Evolutionary conservation across 768 basidiomycete species (phyloP).

Genomic region (Hebeloma cylindrosporum): DNA sequence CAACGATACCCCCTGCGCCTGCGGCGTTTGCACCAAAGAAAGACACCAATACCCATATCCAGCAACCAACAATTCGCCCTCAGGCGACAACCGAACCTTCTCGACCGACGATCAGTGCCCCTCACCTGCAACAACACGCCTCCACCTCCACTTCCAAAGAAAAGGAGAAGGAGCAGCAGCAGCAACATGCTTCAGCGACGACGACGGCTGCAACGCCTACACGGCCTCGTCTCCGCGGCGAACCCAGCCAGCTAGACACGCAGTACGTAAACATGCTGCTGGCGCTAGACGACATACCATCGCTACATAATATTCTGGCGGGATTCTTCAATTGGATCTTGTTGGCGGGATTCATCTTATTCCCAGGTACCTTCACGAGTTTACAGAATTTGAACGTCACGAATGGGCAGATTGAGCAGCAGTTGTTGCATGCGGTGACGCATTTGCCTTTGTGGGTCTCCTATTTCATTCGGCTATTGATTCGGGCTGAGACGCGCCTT

Average conservation of each 20-base stretch:
- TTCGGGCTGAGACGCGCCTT: background rate
- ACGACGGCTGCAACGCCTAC: conserved; percentile 7
- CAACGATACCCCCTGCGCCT: no score
- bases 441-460: conserved; percentile 48
- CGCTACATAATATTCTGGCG: conserved; percentile 47
- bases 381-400: conserved; percentile 33
- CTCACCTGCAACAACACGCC: conserved; percentile 8
- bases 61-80: background rate
- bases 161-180: conserved; percentile 4
- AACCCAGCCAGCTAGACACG: conserved; percentile 40
- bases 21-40: background rate
- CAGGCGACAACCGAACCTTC: conserved; percentile 1
- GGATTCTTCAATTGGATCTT: conserved; percentile 65
- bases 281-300: conserved; percentile 56
- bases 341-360: conserved; percentile 60
- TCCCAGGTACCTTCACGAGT: conserved; percentile 61
- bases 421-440: conserved; percentile 37
- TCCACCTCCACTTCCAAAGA: conserved; percentile 1
- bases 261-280: conserved; percentile 63
- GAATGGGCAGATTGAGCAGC: conserved; percentile 28
- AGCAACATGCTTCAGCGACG: conserved; percentile 5
- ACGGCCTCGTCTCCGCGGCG: conserved; percentile 20
- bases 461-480: background rate
- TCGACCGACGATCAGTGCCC: conserved; percentile 6
- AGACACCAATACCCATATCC: conserved; percentile 3